phyloP scores from a whole-genome alignment of 176 grass and related monocot species.

The Oryza meyeriana region DNA sequence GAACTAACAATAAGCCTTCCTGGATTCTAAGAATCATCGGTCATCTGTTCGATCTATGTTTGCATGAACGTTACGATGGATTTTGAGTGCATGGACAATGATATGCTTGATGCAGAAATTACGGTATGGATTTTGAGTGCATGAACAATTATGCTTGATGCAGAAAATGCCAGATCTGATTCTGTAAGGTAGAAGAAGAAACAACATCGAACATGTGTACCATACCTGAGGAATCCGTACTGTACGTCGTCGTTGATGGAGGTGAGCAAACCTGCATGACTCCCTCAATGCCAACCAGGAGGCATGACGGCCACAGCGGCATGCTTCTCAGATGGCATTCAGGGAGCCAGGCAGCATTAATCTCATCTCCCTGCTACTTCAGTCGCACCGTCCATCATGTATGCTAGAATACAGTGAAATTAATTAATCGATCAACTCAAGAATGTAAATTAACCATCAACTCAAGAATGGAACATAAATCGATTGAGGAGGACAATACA shows the following conservation, averaged over 20 bases:
- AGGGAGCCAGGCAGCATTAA: slow-evolving; percentile 68
- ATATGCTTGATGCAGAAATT: not conserved
- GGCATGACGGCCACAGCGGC: slow-evolving; percentile 30
- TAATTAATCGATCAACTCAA: no score
- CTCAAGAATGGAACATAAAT: not conserved
- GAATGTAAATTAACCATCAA: not conserved
- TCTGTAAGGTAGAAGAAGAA: not conserved
- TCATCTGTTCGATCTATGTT: not conserved
- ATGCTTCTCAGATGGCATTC: slow-evolving; percentile 83
- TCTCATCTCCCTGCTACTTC: not conserved
- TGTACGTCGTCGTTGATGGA: not conserved
- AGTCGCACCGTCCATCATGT: not conserved
- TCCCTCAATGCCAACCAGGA: slow-evolving; percentile 79
- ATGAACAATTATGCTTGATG: not conserved
- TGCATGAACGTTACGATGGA: not conserved
- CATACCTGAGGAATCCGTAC: not conserved
- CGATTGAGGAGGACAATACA: not conserved
- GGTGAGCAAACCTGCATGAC: slow-evolving; percentile 44
- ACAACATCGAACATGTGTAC: not conserved
- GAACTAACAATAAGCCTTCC: not conserved
- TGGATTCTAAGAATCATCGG: not conserved
- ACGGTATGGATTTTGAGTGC: not conserved
- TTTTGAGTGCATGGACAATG: not conserved
- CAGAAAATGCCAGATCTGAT: not conserved
- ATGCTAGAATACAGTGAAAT: no score